phyloP scores from a whole-genome alignment of 139 green algal genomes.

The Tetratostichococcus sp. region DNA sequence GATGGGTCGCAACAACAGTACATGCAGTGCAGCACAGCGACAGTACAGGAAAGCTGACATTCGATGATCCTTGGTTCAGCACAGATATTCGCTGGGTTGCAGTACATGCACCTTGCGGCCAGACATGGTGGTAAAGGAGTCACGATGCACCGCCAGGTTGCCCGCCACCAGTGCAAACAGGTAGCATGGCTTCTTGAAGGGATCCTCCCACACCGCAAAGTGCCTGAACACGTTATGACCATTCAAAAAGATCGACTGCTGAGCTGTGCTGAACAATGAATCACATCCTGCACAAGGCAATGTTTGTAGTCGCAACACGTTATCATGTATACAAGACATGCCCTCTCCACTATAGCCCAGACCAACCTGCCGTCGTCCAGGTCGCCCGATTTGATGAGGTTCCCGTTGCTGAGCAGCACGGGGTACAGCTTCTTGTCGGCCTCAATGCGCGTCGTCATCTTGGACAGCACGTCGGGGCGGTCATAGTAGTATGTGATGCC shows the following conservation, averaged over 20 bases:
- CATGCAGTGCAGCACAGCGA: no score
- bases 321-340: no score
- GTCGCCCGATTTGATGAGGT: slow-evolving; percentile 83
- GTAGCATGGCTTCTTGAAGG: slow-evolving; percentile 96
- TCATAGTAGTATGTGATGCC: slow-evolving; percentile 97
- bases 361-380: slow-evolving; percentile 53
- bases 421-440: slow-evolving; percentile 86
- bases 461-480: slow-evolving; percentile 62
- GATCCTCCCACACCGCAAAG: slow-evolving; percentile 84
- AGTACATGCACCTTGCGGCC: slow-evolving; percentile 14
- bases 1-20: no score
- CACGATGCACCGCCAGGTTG: slow-evolving; percentile 75
- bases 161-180: slow-evolving; percentile 98
- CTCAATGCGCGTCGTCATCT: slow-evolving; percentile 86
- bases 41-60: no score
- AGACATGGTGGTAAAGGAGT: slow-evolving; percentile 75
- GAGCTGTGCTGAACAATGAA: not conserved
- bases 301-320: no score
- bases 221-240: slow-evolving; percentile 38
- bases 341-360: no score
- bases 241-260: not conserved
- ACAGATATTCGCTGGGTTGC: no score
- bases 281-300: not conserved
- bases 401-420: slow-evolving; percentile 96
- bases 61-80: no score